Evolutionary conservation across 2,329 filamentous ascomycete genomes (phyloP).

Genomic region (Helicocarpus griseus): DNA sequence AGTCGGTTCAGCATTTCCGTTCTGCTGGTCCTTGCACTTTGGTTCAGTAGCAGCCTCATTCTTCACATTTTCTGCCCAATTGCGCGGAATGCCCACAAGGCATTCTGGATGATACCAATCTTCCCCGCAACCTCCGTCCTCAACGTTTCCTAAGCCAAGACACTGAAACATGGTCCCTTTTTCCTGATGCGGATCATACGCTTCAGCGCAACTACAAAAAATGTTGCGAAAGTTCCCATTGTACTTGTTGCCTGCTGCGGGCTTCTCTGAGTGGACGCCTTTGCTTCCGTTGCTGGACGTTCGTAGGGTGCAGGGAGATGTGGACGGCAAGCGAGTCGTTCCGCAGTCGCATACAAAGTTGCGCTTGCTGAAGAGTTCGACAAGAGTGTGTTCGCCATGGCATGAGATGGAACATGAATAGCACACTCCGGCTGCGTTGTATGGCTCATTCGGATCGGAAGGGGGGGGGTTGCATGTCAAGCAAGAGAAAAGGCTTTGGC

Average conservation of each 20-base stretch:
- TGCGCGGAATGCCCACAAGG: slow-evolving; percentile 66
- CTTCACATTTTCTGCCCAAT: slow-evolving; percentile 40
- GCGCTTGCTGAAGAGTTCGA: slow-evolving; percentile 92
- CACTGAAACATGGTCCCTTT: slow-evolving; percentile 99
- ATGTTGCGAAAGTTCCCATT: slow-evolving; percentile 91
- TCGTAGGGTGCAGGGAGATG: slow-evolving; percentile 66
- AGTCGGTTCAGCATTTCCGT: slow-evolving; percentile 18
- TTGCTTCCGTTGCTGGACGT: slow-evolving; percentile 61
- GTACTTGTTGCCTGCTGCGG: slow-evolving; percentile 68
- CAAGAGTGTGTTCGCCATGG: slow-evolving; percentile 87
- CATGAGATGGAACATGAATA: slow-evolving; percentile 96
- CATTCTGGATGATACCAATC: slow-evolving; percentile 98
- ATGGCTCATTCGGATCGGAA: slow-evolving; percentile 39
- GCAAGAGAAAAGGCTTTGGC: slow-evolving; percentile 85
- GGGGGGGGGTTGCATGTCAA: slow-evolving; percentile 86
- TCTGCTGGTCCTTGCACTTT: slow-evolving; percentile 17
- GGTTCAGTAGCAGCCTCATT: slow-evolving; percentile 9
- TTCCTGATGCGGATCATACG: slow-evolving; percentile 81
- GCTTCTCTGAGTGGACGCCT: slow-evolving; percentile 66
- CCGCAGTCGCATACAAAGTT: slow-evolving; percentile 96
- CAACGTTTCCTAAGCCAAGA: slow-evolving; percentile 67
- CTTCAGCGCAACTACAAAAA: slow-evolving; percentile 81
- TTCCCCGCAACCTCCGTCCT: slow-evolving; percentile 84
- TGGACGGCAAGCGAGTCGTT: slow-evolving; percentile 64
- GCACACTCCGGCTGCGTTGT: slow-evolving; percentile 73